Evolutionary conservation across 2,329 filamentous ascomycete species (phyloP).

Genomic region (Nectriaceae sp.): DNA sequence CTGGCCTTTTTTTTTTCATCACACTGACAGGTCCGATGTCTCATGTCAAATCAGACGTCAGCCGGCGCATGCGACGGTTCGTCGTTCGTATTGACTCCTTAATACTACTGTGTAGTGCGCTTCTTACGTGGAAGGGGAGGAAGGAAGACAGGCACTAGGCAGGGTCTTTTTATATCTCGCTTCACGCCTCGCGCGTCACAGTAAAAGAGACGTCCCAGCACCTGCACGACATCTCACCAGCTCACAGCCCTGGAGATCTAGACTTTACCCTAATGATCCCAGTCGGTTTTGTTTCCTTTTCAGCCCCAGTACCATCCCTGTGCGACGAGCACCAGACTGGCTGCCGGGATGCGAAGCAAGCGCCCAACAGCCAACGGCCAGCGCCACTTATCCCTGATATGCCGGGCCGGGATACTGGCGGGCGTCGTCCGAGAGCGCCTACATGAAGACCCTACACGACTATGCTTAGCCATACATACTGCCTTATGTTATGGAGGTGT

Average conservation of each 20-base stretch:
- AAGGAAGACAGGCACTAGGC: too few relatives aligned
- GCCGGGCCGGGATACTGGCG: background rate
- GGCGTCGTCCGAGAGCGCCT: background rate
- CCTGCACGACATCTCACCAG: slow-evolving; percentile 1
- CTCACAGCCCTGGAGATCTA: background rate
- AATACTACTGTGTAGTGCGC: too few relatives aligned
- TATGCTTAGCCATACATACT: too few relatives aligned
- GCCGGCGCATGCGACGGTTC: too few relatives aligned
- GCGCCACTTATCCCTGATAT: background rate
- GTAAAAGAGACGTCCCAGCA: background rate
- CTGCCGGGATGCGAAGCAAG: background rate
- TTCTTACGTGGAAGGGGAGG: too few relatives aligned
- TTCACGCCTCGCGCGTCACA: background rate
- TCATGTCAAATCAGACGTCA: background rate
- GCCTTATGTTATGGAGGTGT: too few relatives aligned
- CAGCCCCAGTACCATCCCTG: background rate
- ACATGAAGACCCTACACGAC: too few relatives aligned
- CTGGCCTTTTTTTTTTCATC: background rate
- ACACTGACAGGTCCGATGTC: background rate
- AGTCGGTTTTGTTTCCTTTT: background rate
- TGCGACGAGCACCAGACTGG: background rate
- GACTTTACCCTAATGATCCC: background rate
- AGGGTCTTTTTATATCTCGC: background rate
- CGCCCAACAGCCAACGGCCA: background rate
- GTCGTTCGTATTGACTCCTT: too few relatives aligned